Conservation (phyloP, 257 asterid genomes). For the Nicotiana attenuata region DNA sequence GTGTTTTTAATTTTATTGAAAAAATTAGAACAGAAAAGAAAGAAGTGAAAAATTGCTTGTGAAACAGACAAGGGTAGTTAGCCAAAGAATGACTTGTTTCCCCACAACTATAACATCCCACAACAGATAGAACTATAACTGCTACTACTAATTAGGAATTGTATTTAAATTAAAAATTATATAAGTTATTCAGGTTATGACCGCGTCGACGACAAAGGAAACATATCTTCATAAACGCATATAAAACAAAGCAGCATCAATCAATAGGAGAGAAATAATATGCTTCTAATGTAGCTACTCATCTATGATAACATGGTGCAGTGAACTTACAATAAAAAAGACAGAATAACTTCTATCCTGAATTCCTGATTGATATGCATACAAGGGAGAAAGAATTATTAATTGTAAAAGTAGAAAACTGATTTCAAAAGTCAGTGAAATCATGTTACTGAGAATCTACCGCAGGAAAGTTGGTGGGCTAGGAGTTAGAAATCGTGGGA, state of each 20-base stretch:
- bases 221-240: constrained; percentile 51
- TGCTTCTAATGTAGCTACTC: neutral
- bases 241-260: neutral
- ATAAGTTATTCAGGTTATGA: constrained; percentile 48
- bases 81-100: constrained; percentile 71
- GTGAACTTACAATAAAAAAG: neutral
- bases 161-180: constrained; percentile 24
- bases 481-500: too few species aligned
- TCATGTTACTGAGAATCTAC: too few species aligned
- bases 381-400: too few species aligned
- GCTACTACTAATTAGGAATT: constrained; percentile 22
- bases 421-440: too few species aligned
- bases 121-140: neutral
- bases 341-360: neutral
- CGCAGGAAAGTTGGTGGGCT: too few species aligned
- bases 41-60: neutral
- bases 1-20: too few species aligned
- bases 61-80: constrained; percentile 59
- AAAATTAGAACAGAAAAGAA: too few species aligned
- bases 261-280: neutral
- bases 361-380: too few species aligned
- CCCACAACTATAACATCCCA: constrained; percentile 25
- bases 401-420: too few species aligned
- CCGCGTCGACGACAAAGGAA: constrained; percentile 73
- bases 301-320: neutral